These are phyloP conservation scores for Medicago ruthenica DNA, from an alignment of 306 rosid genomes.

Conservation along the genomic window DNA sequence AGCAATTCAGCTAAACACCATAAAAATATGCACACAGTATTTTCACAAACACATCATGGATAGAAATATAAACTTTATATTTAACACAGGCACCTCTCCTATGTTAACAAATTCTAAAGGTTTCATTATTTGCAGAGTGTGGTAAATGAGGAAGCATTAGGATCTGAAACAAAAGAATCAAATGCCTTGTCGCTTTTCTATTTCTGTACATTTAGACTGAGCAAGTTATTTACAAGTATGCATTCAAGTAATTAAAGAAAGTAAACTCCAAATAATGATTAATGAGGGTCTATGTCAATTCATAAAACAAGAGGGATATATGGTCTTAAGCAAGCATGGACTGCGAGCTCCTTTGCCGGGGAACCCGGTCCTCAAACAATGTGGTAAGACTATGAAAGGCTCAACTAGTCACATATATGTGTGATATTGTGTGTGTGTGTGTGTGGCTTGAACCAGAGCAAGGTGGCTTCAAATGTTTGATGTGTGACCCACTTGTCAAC, in stretches of 20 bases:
- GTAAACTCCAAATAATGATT: background rate
- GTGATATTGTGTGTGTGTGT: slow-evolving; percentile 1
- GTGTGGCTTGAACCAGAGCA: slow-evolving; percentile 36
- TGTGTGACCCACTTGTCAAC: slow-evolving; percentile 35
- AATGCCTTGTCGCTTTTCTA: too few relatives aligned
- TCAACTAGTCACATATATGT: background rate
- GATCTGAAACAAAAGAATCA: too few relatives aligned
- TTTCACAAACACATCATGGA: too few relatives aligned
- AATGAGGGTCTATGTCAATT: slow-evolving; percentile 1
- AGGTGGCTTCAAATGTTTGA: slow-evolving; percentile 34
- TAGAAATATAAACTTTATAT: too few relatives aligned
- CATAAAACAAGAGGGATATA: slow-evolving; percentile 28
- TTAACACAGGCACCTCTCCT: too few relatives aligned
- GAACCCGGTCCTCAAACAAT: slow-evolving; percentile 42
- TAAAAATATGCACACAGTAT: too few relatives aligned
- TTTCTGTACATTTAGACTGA: too few relatives aligned
- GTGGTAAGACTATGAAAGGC: background rate
- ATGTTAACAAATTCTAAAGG: too few relatives aligned
- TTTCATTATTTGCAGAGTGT: too few relatives aligned
- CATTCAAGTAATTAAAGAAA: background rate
- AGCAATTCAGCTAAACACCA: too few relatives aligned
- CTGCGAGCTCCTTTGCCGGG: slow-evolving; percentile 35
- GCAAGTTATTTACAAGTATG: too few relatives aligned
- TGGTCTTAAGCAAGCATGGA: slow-evolving; percentile 12
- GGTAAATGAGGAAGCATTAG: too few relatives aligned